Evolutionary conservation across 2,329 filamentous ascomycete genomes (phyloP).

Genomic region (Rutstroemia sp.): DNA sequence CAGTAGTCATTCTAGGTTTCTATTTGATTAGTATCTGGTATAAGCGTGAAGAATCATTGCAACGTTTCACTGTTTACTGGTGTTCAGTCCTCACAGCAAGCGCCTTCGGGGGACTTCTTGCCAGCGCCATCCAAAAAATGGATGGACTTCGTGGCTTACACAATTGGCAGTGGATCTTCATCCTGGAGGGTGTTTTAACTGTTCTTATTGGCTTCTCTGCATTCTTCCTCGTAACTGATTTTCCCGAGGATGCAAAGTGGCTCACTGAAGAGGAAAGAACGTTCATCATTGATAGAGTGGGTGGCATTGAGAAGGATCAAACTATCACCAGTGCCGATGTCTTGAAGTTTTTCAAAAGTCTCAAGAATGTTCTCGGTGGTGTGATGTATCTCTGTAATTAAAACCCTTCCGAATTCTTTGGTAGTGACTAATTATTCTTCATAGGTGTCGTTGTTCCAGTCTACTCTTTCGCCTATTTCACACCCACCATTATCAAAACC

Average conservation of each 20-base stretch:
- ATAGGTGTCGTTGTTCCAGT: slow-evolving; percentile 67
- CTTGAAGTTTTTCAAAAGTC: background rate
- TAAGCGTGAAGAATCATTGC: slow-evolving; percentile 73
- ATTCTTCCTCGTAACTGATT: slow-evolving; percentile 62
- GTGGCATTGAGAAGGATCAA: background rate
- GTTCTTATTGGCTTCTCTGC: slow-evolving; percentile 45
- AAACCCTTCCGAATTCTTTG: too few relatives aligned
- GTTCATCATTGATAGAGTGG: background rate
- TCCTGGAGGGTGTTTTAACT: slow-evolving; percentile 63
- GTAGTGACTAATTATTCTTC: slow-evolving; percentile 47
- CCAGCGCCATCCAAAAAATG: slow-evolving; percentile 79
- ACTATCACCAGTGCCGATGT: background rate
- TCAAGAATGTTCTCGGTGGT: background rate
- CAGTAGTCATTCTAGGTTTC: slow-evolving; percentile 50
- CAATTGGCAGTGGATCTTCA: slow-evolving; percentile 76
- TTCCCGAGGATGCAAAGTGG: slow-evolving; percentile 67
- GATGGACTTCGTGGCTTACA: slow-evolving; percentile 55
- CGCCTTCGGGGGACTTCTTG: slow-evolving; percentile 76
- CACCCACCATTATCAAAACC: slow-evolving; percentile 59
- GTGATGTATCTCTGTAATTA: background rate
- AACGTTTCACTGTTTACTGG: slow-evolving; percentile 92
- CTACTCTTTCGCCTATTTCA: slow-evolving; percentile 71
- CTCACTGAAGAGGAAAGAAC: slow-evolving; percentile 57
- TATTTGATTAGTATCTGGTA: slow-evolving; percentile 84
- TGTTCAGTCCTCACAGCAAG: slow-evolving; percentile 68